Evolutionary conservation across 2,329 filamentous ascomycete genomes (phyloP).

Genomic region (Calonectria leucothoes): DNA sequence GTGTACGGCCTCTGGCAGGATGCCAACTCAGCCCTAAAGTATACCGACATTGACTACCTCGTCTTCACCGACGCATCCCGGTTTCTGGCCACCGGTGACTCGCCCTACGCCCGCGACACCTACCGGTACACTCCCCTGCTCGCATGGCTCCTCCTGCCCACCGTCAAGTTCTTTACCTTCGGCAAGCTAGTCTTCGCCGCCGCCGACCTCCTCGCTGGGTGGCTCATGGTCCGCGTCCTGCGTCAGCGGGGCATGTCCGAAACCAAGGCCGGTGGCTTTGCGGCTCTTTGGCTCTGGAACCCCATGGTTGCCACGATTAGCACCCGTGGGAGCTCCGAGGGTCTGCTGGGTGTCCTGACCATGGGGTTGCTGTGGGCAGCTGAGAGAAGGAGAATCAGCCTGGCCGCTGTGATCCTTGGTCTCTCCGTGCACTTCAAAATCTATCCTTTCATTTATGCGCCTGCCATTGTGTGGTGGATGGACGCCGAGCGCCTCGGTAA

Average conservation of each 20-base stretch:
- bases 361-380: constrained; percentile 87
- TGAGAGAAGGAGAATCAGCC: constrained; percentile 66
- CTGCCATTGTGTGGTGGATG: constrained; percentile 84
- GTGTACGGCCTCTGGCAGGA: constrained; percentile 95
- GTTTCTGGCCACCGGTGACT: constrained; percentile 73
- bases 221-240: constrained; percentile 68
- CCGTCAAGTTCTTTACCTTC: constrained; percentile 78
- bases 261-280: constrained; percentile 76
- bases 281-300: constrained; percentile 92
- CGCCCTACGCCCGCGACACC: constrained; percentile 90
- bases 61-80: constrained; percentile 97
- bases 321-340: constrained; percentile 93
- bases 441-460: constrained; percentile 96
- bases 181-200: constrained; percentile 89
- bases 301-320: constrained; percentile 99
- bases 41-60: constrained; percentile 98
- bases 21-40: constrained; percentile 90
- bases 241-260: constrained; percentile 58
- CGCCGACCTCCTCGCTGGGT: constrained; percentile 87
- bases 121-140: constrained; percentile 97
- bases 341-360: constrained; percentile 86
- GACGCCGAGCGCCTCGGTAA: constrained; percentile 63
- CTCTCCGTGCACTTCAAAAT: constrained; percentile 97
- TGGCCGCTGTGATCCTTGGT: constrained; percentile 83
- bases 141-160: constrained; percentile 90